Evolutionary conservation across 495 filamentous ascomycete species (phyloP).

Genomic region (Trichocladium uniseriatum): DNA sequence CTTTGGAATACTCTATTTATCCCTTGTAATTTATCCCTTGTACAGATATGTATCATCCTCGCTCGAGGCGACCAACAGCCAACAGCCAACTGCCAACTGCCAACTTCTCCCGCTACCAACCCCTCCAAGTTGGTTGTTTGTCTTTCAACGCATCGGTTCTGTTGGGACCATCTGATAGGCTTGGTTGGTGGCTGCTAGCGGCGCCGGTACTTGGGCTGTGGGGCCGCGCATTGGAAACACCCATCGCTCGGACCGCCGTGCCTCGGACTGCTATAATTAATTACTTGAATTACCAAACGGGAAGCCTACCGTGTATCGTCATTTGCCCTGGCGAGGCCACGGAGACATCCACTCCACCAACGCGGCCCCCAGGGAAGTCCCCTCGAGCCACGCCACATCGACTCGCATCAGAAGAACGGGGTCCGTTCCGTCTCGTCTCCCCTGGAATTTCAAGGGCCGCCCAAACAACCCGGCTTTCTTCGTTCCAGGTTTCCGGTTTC

Average conservation of each 20-base stretch:
- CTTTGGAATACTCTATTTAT: too few species aligned
- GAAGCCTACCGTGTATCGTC: conserved; percentile 6
- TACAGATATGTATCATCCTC: too few species aligned
- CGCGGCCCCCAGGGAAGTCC: conserved; percentile 1
- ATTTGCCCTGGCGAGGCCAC: conserved; percentile 3
- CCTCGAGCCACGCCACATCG: conserved; percentile 2
- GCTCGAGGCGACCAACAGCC: too few species aligned
- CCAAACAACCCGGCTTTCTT: neutral
- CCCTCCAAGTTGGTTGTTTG: too few species aligned
- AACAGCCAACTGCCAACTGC: too few species aligned
- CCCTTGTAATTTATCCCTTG: too few species aligned
- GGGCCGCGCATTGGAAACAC: neutral
- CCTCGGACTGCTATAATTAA: neutral
- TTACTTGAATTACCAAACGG: neutral
- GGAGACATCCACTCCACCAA: conserved; percentile 4
- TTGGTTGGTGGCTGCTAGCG: conserved; percentile 5
- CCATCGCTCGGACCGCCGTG: neutral
- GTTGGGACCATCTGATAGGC: too few species aligned
- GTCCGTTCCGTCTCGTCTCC: neutral
- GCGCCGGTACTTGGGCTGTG: neutral
- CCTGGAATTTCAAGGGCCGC: conserved; percentile 3
- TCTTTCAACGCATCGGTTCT: too few species aligned
- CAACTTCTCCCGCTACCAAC: too few species aligned
- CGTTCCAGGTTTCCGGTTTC: neutral
- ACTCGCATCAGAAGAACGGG: neutral